phyloP scores from a whole-genome alignment of 225 moss, liverwort and hornwort species.

The Neckera pumila region DNA sequence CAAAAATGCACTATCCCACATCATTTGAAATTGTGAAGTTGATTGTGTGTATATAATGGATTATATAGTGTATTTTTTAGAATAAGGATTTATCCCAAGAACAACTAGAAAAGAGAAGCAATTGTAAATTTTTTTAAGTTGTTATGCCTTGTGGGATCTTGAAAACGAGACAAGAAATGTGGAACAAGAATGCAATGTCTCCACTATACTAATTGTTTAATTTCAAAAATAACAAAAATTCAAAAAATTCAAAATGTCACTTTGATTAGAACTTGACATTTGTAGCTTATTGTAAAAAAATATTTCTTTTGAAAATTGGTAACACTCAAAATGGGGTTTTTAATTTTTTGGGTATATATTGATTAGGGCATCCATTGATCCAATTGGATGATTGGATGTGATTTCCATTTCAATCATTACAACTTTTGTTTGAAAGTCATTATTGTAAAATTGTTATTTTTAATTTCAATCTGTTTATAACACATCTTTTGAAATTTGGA shows the following conservation, averaged over 20 bases:
- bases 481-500: not conserved
- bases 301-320: not conserved
- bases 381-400: not conserved
- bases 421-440: not conserved
- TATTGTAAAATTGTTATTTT: not conserved
- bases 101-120: not conserved
- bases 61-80: not conserved
- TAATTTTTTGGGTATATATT: not conserved
- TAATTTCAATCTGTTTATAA: not conserved
- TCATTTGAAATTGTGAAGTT: not conserved
- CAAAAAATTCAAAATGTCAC: too few relatives aligned
- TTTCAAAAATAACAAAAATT: not conserved
- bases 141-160: not conserved
- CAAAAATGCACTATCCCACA: too few relatives aligned
- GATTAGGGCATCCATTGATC: not conserved
- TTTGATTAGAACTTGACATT: not conserved
- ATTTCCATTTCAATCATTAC: not conserved
- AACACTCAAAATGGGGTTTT: not conserved
- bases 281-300: not conserved
- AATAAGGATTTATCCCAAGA: fast-evolving
- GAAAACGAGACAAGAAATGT: not conserved
- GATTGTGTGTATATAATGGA: not conserved
- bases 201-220: not conserved
- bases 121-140: not conserved
- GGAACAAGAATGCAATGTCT: not conserved